A percentile compares a stretch with the other conserved stretches of the same genome.
These are phyloP conservation scores for Hypoxylon perforatum DNA, from an alignment of 495 filamentous ascomycete species.

Conservation along the genomic window DNA sequence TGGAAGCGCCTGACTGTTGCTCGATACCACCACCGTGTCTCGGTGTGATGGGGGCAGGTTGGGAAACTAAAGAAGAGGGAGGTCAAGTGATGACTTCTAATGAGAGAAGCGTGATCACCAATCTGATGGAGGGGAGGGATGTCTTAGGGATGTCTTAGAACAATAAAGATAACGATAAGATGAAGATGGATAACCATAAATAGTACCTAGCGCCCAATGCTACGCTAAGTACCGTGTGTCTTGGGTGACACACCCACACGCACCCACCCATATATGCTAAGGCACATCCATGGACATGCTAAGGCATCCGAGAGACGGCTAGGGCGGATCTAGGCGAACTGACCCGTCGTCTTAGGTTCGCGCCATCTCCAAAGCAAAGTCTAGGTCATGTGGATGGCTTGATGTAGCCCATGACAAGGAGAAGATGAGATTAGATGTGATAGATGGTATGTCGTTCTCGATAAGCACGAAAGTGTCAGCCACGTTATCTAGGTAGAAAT, in stretches of 20 bases:
- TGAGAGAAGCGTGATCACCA: constrained; percentile 36
- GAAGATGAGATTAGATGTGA: constrained; percentile 5
- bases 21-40: constrained; percentile 32
- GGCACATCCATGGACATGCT: too few relatives aligned
- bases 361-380: constrained; percentile 23
- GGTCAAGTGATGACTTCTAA: constrained; percentile 39
- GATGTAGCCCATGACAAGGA: background rate
- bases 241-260: constrained; percentile 5
- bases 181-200: constrained; percentile 35
- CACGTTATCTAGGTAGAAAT: constrained; percentile 6
- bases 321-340: constrained; percentile 40
- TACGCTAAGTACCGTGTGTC: constrained; percentile 20
- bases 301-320: constrained; percentile 21
- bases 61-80: constrained; percentile 1
- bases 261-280: constrained; percentile 1
- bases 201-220: constrained; percentile 21
- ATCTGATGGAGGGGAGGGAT: constrained; percentile 26
- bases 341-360: constrained; percentile 16
- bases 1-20: constrained; percentile 22
- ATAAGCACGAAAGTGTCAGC: constrained; percentile 25
- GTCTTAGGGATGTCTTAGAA: constrained; percentile 20
- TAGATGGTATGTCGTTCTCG: background rate
- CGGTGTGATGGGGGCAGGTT: constrained; percentile 25
- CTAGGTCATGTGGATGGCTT: constrained; percentile 34
- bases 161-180: constrained; percentile 39